Evolutionary conservation across 106 monocot genomes (phyloP), one percentile per base, ranked within the genome.

Genomic region (Dendrobium nobile): DNA sequence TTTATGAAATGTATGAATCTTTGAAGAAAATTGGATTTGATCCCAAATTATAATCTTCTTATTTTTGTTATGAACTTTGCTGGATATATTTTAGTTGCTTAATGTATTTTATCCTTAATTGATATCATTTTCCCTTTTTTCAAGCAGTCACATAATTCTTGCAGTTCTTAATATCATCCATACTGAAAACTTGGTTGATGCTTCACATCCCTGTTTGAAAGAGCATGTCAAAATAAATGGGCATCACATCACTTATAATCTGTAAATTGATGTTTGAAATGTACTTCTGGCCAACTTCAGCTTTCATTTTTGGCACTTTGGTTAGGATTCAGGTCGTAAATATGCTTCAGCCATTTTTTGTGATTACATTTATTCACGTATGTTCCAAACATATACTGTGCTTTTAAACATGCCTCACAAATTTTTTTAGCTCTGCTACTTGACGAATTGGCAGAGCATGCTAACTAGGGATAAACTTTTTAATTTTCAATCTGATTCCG

Each of bases 231-330:
- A 28, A 24, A 70, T 70, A 70, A 70, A 7, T 70, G 10, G 24
- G 70, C 70, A 70, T 70, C 31, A 33, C 4, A 33, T 70, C 70
- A 70, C 24, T 22, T 64, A 64, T 37, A 37, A 31, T 70, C 33
- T 70, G 70, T 70, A 31, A 70, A 5, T 70, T 70, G 70, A 70
- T 70, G 33, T 33, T 70, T 31, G 31, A 70, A 70, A 70, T 70
- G 26, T 7, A 15, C 33, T 70, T 61, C 61, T 13, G 58, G 58
- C 58, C 20, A 58, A 58, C 15, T 28, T 67, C 8, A 67, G 9
- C 67, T 28, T 67, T 67, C 3, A 31, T 28, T 67, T 67, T 24
- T 13, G 67, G 26, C 8, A 67, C 27, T 11, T 31, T 33, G 13
- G 2, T 74, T 43, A 42, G 42, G 5, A 43, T 74, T 74, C 7